Evolutionary conservation across 768 basidiomycete genomes (phyloP).

Genomic region (Megacollybia marginata): DNA sequence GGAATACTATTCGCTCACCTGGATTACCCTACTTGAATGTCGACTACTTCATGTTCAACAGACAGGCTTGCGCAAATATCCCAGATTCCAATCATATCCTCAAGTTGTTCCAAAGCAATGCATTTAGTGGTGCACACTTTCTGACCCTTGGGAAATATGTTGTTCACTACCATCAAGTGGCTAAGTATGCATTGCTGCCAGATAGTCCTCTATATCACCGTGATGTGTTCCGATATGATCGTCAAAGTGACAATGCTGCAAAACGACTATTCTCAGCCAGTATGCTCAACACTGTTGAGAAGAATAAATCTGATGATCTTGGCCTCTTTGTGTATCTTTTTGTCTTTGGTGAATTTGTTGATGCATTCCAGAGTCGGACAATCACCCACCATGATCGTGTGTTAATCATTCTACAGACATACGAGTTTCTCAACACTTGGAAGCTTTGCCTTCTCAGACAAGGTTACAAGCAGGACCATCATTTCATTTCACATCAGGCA

Average conservation of each 20-base stretch:
- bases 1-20: conserved; percentile 1
- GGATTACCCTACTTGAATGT: no score
- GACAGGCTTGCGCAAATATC: conserved; percentile 15
- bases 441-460: conserved; percentile 10
- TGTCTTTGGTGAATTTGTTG: conserved; percentile 29
- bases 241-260: conserved; percentile 39
- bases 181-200: conserved; percentile 7
- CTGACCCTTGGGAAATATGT: conserved; percentile 17
- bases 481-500: conserved; percentile 27
- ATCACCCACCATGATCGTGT: conserved; percentile 19
- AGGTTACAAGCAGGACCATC: conserved; percentile 10
- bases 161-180: conserved; percentile 14
- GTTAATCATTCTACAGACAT: conserved; percentile 21
- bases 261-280: conserved; percentile 28
- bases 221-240: conserved; percentile 28
- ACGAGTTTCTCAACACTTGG: conserved; percentile 25
- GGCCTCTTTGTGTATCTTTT: no score
- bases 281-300: conserved; percentile 15
- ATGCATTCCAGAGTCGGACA: conserved; percentile 28
- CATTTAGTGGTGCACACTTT: no score
- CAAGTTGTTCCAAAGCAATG: conserved; percentile 24
- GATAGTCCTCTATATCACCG: conserved; percentile 14
- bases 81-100: conserved; percentile 26
- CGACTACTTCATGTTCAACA: conserved; percentile 6
- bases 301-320: conserved; percentile 16